Evolutionary conservation across 2,329 filamentous ascomycete genomes (phyloP).

Genomic region (Penicillium nordicum): DNA sequence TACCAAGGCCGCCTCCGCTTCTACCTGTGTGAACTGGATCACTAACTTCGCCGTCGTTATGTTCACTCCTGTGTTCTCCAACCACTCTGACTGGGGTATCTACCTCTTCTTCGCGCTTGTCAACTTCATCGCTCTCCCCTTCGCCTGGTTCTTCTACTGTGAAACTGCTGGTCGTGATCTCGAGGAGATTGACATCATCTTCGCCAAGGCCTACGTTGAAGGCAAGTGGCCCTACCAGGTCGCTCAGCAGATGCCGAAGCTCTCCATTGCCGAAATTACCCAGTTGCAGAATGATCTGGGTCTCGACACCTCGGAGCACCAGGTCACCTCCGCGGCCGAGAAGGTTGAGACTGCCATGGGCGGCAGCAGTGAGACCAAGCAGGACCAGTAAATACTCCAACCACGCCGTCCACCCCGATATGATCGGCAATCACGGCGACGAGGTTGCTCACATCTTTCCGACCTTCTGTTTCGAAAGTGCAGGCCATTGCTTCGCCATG

Average conservation of each 20-base stretch:
- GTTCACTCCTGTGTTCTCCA: constrained; percentile 41
- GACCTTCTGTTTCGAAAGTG: constrained; percentile 71
- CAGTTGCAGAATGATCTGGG: constrained; percentile 25
- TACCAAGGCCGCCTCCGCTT: constrained; percentile 51
- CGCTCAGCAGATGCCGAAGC: constrained; percentile 29
- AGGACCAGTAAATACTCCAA: background rate
- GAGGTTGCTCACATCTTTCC: constrained; percentile 63
- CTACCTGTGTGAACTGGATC: constrained; percentile 52
- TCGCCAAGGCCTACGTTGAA: constrained; percentile 39
- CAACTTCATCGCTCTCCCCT: constrained; percentile 45
- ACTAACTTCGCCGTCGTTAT: constrained; percentile 54
- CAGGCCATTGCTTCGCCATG: constrained; percentile 78
- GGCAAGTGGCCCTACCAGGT: constrained; percentile 30
- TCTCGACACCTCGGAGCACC: constrained; percentile 11
- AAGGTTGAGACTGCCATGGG: constrained; percentile 22
- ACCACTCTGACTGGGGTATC: constrained; percentile 34
- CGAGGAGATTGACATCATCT: constrained; percentile 42
- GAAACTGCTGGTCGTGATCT: constrained; percentile 44
- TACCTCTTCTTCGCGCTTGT: constrained; percentile 43
- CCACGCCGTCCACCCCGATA: constrained; percentile 60
- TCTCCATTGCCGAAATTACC: constrained; percentile 25
- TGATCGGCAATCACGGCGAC: constrained; percentile 68
- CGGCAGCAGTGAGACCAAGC: constrained; percentile 14
- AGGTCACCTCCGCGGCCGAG: constrained; percentile 1
- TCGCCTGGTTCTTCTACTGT: constrained; percentile 52